A percentile compares a stretch with the other conserved stretches of the same genome.
Conservation (phyloP, 257 asterid species). For the Gardenia jasminoides region DNA sequence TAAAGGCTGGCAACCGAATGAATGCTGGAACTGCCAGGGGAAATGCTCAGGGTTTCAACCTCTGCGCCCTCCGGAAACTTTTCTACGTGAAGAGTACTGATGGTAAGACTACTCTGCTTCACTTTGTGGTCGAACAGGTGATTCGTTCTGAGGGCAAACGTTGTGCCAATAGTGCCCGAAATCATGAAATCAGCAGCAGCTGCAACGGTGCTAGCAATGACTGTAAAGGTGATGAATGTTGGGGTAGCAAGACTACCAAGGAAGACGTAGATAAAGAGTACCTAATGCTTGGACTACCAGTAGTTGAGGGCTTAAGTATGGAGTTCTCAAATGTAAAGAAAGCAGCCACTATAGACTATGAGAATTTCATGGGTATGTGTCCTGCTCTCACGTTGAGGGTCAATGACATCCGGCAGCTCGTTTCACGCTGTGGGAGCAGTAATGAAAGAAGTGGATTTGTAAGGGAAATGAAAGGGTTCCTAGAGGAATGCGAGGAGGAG, state of each 20-base stretch:
- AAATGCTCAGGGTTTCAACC: constrained; percentile 75
- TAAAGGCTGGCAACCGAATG: constrained; percentile 81
- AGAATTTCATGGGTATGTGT: constrained; percentile 38
- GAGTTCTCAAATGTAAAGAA: constrained; percentile 60
- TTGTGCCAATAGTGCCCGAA: constrained; percentile 9
- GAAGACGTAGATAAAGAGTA: constrained; percentile 41
- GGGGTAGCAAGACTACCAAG: constrained; percentile 18
- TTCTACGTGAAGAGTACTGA: constrained; percentile 72
- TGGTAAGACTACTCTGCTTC: constrained; percentile 74
- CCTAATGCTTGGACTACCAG: constrained; percentile 53
- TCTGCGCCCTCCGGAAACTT: constrained; percentile 54
- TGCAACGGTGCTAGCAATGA: constrained; percentile 3
- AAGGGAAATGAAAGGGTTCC: constrained; percentile 58
- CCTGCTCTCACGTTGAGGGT: constrained; percentile 39
- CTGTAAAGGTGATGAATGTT: neutral
- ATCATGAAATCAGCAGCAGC: neutral
- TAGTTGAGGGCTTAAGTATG: constrained; percentile 33
- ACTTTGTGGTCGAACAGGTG: constrained; percentile 82
- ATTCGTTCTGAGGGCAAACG: constrained; percentile 68
- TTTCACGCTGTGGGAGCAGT: constrained; percentile 33
- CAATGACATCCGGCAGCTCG: constrained; percentile 40
- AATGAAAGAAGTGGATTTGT: constrained; percentile 41
- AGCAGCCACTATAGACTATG: constrained; percentile 57
- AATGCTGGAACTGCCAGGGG: constrained; percentile 85
- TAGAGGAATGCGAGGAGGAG: constrained; percentile 72